phyloP scores from a whole-genome alignment of 192 early-diverging fungal species.

The Podila verticillata region DNA sequence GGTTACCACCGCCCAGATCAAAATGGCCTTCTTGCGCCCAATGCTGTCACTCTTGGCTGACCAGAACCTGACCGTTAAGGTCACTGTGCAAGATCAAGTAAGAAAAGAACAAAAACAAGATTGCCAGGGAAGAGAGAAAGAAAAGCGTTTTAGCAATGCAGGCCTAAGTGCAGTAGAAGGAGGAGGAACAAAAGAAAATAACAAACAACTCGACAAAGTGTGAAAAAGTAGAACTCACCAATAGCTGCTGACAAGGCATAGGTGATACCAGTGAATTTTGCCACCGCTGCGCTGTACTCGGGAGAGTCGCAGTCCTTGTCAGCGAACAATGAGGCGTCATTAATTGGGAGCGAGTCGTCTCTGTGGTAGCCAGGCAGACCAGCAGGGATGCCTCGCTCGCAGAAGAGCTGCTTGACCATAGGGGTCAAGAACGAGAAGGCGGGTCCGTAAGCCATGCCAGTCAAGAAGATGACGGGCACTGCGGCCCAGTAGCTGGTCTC shows the following conservation, averaged over 20 bases:
- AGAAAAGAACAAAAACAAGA: not conserved
- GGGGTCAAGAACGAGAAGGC: not conserved
- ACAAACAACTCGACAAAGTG: too few relatives aligned
- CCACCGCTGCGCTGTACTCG: constrained; percentile 44
- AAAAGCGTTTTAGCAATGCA: not conserved
- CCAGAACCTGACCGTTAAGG: constrained; percentile 37
- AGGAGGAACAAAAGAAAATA: not conserved
- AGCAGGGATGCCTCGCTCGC: constrained; percentile 36
- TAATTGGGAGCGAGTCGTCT: not conserved
- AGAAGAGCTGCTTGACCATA: constrained; percentile 25
- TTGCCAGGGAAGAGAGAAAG: not conserved
- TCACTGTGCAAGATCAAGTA: not conserved
- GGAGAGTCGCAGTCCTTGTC: constrained; percentile 16
- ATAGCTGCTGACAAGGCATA: constrained; percentile 2
- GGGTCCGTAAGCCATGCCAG: constrained; percentile 16
- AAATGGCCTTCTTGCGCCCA: constrained; percentile 18
- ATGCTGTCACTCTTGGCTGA: constrained; percentile 19
- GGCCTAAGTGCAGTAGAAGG: not conserved
- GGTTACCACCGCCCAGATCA: constrained; percentile 18
- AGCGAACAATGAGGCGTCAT: not conserved
- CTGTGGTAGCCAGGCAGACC: constrained; percentile 16
- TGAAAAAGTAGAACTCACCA: constrained; percentile 6
- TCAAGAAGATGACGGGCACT: constrained; percentile 34
- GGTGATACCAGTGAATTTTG: constrained; percentile 28
- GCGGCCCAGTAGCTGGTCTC: constrained; percentile 25